Percentiles rank a stretch among this genome's conserved stretches.
These are phyloP conservation scores for Xylariaceae sp. DNA, from an alignment of 2,329 filamentous ascomycete species.

Conservation along the genomic window DNA sequence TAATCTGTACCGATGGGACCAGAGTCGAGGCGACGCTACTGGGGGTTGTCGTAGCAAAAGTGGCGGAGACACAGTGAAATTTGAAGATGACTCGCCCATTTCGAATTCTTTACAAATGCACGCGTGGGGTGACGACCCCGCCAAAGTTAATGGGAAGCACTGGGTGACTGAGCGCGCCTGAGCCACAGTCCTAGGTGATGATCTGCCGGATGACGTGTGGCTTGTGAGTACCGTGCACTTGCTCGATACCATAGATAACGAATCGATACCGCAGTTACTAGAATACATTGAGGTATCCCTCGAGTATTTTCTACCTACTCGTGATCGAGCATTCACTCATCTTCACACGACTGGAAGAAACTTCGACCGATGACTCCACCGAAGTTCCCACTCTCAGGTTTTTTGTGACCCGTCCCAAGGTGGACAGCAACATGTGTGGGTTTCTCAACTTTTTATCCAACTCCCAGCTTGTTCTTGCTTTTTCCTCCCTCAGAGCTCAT, in stretches of 20 bases:
- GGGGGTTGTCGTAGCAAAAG: slow-evolving; percentile 11
- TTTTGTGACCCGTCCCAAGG: slow-evolving; percentile 8
- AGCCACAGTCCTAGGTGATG: slow-evolving; percentile 8
- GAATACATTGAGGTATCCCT: not conserved
- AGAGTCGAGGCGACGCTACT: slow-evolving; percentile 12
- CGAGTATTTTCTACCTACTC: not conserved
- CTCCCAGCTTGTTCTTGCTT: not conserved
- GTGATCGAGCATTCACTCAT: not conserved
- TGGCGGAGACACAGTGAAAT: slow-evolving; percentile 22
- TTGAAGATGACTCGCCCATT: slow-evolving; percentile 15
- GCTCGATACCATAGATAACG: too few species aligned
- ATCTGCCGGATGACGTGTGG: not conserved
- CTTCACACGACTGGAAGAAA: slow-evolving; percentile 9
- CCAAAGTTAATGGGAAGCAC: slow-evolving; percentile 12
- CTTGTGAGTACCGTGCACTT: not conserved
- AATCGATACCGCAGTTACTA: too few species aligned
- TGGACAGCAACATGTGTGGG: slow-evolving; percentile 12
- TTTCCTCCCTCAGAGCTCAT: slow-evolving; percentile 2
- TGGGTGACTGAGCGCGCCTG: not conserved
- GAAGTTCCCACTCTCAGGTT: slow-evolving; percentile 8
- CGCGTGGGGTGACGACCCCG: slow-evolving; percentile 23
- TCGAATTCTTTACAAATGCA: slow-evolving; percentile 22
- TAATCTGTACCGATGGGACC: slow-evolving; percentile 5
- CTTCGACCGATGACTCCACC: slow-evolving; percentile 15
- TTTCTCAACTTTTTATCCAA: slow-evolving; percentile 3